Conservation (phyloP, 345 rosid species). For the Salix dunnii region DNA sequence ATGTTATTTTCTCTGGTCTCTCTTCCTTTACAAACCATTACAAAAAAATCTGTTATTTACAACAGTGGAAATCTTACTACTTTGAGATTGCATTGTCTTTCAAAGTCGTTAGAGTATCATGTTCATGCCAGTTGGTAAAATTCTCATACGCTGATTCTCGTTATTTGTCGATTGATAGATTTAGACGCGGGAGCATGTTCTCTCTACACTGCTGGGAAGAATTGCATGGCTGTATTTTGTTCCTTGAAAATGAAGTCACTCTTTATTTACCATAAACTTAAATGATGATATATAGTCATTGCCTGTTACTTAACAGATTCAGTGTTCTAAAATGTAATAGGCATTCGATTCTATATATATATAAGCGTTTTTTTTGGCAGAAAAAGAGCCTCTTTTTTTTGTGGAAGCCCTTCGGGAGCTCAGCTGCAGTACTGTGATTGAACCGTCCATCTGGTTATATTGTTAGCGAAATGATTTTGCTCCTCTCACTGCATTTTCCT, state of each 20-base stretch:
- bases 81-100: neutral
- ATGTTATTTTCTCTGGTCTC: neutral
- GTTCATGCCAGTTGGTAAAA: neutral
- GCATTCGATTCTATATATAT: neutral
- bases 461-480: neutral
- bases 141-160: constrained; percentile 1
- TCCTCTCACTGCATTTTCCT: too few species aligned
- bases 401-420: too few species aligned
- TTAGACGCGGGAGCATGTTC: neutral
- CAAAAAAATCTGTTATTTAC: neutral
- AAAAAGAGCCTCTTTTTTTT: too few species aligned
- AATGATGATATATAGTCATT: neutral
- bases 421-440: neutral
- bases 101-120: neutral
- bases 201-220: neutral
- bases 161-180: neutral
- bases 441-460: neutral
- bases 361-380: too few species aligned
- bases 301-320: neutral
- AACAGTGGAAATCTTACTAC: neutral
- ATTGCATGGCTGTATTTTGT: neutral
- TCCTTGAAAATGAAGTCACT: neutral
- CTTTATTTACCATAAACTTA: neutral
- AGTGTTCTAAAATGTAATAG: neutral
- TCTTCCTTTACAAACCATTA: neutral